Evolutionary conservation across 2,329 filamentous ascomycete species (phyloP), one percentile per base, ranked within the genome.

Genomic region (Monosporascus sp.): DNA sequence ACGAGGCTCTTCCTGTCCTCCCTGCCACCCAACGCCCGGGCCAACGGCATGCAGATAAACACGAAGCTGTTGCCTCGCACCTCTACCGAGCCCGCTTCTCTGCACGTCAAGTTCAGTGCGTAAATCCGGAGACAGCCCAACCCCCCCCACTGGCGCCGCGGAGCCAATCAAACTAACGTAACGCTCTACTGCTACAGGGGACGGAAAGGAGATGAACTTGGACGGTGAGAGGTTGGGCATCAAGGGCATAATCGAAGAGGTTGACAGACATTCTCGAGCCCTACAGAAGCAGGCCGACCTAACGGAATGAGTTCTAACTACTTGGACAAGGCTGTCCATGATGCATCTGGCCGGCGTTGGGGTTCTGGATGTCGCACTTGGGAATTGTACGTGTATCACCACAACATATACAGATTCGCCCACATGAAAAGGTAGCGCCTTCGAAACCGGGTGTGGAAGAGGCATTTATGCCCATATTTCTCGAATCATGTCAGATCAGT

Each of bases 171-270:
- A n/a, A 49, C 49, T 40, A 48, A 43, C 65, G 67, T 61, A 70
- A 61, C 58, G 24, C 18, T 24, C 28, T 31, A 14, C 41, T 24
- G 37, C 45, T 49, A 52, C 68, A 95, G 90, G 96, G 79, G 94
- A 97, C 68, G 94, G 94, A 63, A 96, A 93, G 75, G 87, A 95
- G 65, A 83, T 97, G 76, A 84, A 84, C 37, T 81, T 97, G 40
- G 86, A 96, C 68, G 80, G 90, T 60, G 85, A 89, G 62, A 88
- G 87, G 70, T 78, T 92, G 73, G 88, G 86, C 62, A 92, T 97
- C 68, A 89, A 89, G 68, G 88, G 91, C 65, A 82, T 97, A 20
- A 80, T 93, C 54, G 89, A 91, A 70, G 91, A 97, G 72, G 85
- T 96, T 45, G 89, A 97, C 70, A 81, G 94, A 65, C 91, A 97